Base-by-base conservation (phyloP, 2,329 filamentous ascomycete species). In the Didymella lethalis region DNA sequence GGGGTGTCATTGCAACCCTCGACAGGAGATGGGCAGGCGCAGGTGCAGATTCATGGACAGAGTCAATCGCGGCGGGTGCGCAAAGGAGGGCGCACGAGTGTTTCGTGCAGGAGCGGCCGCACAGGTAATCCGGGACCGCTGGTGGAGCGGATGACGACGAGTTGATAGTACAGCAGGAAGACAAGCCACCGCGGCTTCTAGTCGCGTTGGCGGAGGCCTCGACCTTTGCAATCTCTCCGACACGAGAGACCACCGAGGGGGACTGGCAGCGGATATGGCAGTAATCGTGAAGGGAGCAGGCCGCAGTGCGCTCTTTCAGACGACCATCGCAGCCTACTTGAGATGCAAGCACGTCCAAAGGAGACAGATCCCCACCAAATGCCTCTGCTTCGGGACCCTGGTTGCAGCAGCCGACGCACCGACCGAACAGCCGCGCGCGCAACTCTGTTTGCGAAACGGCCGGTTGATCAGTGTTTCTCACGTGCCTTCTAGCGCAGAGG, bases 1-100 rank as follows among this genome's bases (percentile, higher is more conserved):
- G 57, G 52, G 48, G n/a, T 64, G 67, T 59, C 68, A 71, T 71
- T 63, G 65, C 67, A 65, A 59, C 59, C 63, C 60, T 57, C 59
- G 59, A 57, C 56, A 82, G 84, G 64, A 48, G 40, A 40, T n/a
- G 25, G 48, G 7, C 56, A 47, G 45, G 84, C 85, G 66, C 73
- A 85, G 44, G 73, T 83, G 7, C 84, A 59, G 56, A 34, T 8
- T 41, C 45, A 54, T 51, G 56, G 41, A 47, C 56, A 53, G 54
- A 43, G 48, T 40, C 56, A 49, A 26, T 45, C 40, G 47, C 50
- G 25, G 50, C 41, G 50, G 52, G 52, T 55, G 52, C 51, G 47
- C 45, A 50, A 36, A 49, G 50, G 55, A 44, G 44, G 31, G 48
- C 48, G 55, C 55, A 53, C 55, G 51, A 52, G 51, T 60, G 57